phyloP scores from a whole-genome alignment of 345 rosid genomes.

The Brassica nigra region DNA sequence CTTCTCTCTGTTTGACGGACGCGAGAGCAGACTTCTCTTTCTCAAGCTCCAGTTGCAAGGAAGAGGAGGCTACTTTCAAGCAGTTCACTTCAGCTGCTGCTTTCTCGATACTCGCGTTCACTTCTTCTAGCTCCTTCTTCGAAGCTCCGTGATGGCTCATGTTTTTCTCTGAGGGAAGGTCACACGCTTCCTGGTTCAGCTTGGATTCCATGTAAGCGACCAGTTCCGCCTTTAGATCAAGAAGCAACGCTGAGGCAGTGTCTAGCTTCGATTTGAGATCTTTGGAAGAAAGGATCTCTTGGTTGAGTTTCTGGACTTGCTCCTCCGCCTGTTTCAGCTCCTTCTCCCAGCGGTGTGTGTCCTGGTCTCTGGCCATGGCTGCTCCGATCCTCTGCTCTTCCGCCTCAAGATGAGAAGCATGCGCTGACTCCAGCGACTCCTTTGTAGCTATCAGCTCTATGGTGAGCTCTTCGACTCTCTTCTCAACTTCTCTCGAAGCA shows the following conservation, averaged over 20 bases:
- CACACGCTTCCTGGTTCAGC: background rate
- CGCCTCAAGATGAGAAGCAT: background rate
- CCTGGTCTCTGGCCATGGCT: background rate
- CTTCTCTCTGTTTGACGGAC: background rate
- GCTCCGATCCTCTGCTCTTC: background rate
- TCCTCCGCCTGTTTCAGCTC: background rate
- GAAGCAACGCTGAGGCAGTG: background rate
- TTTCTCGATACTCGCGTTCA: background rate
- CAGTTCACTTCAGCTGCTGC: background rate
- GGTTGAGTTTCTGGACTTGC: background rate
- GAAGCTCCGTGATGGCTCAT: background rate
- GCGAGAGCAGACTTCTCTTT: background rate
- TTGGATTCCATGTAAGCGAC: background rate
- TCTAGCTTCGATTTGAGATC: background rate
- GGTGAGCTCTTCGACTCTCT: background rate
- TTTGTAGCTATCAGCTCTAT: conserved; percentile 1
- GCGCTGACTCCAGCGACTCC: background rate
- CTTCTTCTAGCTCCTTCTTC: background rate
- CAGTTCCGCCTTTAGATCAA: background rate
- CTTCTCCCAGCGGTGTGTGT: background rate
- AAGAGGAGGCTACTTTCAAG: background rate
- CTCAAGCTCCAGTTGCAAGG: background rate
- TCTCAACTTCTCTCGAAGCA: background rate
- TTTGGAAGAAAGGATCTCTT: background rate
- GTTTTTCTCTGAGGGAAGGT: background rate